Evolutionary conservation across 2,329 filamentous ascomycete species (phyloP).

Genomic region (Penicillium vulpinum): DNA sequence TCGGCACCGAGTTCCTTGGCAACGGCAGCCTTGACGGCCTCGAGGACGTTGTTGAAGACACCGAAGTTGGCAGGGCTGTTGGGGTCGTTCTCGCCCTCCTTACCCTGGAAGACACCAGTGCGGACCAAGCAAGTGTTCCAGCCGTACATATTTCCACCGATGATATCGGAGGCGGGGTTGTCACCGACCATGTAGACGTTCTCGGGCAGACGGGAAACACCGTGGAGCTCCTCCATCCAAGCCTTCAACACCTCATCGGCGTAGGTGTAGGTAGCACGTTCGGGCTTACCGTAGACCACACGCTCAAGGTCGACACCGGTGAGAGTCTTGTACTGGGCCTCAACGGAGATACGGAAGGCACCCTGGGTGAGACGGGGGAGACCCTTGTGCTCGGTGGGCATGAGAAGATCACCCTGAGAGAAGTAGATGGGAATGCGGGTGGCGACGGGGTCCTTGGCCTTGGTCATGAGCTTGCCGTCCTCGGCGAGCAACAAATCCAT

Average conservation of each 20-base stretch:
- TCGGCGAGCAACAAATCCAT: constrained; percentile 70
- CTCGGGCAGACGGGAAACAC: constrained; percentile 66
- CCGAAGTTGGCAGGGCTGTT: constrained; percentile 76
- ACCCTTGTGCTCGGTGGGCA: constrained; percentile 64
- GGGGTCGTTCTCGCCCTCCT: constrained; percentile 65
- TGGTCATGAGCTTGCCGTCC: constrained; percentile 65
- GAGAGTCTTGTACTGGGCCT: constrained; percentile 64
- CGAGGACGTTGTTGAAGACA: constrained; percentile 71
- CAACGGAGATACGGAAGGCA: constrained; percentile 71
- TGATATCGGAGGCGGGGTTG: constrained; percentile 72
- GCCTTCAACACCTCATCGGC: constrained; percentile 70
- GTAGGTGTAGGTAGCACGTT: constrained; percentile 75
- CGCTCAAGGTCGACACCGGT: constrained; percentile 71
- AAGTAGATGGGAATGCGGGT: constrained; percentile 74
- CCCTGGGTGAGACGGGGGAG: constrained; percentile 70
- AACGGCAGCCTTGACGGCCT: constrained; percentile 68
- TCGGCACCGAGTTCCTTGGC: constrained; percentile 70
- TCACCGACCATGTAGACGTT: constrained; percentile 78
- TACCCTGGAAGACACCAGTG: constrained; percentile 74
- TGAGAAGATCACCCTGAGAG: constrained; percentile 64
- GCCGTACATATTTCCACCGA: constrained; percentile 76
- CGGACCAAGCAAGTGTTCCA: constrained; percentile 80
- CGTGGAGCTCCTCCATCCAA: constrained; percentile 76
- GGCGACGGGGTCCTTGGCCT: constrained; percentile 64
- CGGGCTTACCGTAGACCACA: constrained; percentile 74